Conservation (phyloP, 2,329 filamentous ascomycete genomes). For the Penicillium sumatraense region DNA sequence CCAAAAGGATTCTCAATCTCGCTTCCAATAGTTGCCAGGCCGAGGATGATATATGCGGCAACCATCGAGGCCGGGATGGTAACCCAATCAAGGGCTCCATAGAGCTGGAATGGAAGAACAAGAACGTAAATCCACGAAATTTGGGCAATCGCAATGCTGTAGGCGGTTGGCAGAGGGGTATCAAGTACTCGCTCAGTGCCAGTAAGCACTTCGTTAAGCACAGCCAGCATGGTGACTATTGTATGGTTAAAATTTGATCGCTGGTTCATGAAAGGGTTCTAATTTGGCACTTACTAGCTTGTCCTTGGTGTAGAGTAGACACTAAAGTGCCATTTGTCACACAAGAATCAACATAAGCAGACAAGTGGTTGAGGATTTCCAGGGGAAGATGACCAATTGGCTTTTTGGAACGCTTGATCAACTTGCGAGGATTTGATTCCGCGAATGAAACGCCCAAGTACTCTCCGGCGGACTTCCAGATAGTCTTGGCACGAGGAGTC, state of each 20-base stretch:
- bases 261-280: not conserved
- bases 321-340: slow-evolving; percentile 49
- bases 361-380: slow-evolving; percentile 76
- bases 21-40: slow-evolving; percentile 73
- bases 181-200: slow-evolving; percentile 78
- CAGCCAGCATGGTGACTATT: slow-evolving; percentile 61
- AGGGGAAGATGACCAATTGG: slow-evolving; percentile 83
- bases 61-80: slow-evolving; percentile 75
- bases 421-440: slow-evolving; percentile 76
- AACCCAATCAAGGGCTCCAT: slow-evolving; percentile 67
- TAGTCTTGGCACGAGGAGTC: slow-evolving; percentile 48
- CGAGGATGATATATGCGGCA: slow-evolving; percentile 81
- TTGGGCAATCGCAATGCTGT: slow-evolving; percentile 82
- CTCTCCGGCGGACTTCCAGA: slow-evolving; percentile 70
- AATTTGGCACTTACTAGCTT: slow-evolving; percentile 36
- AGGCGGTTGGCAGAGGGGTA: slow-evolving; percentile 81
- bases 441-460: slow-evolving; percentile 79
- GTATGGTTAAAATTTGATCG: slow-evolving; percentile 8
- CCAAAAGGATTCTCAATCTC: slow-evolving; percentile 89
- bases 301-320: slow-evolving; percentile 41
- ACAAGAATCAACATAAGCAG: slow-evolving; percentile 67
- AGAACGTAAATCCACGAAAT: slow-evolving; percentile 86
- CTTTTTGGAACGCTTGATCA: slow-evolving; percentile 71
- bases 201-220: slow-evolving; percentile 73
- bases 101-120: slow-evolving; percentile 80